Base-by-base conservation (phyloP, 345 rosid species). In the Gossypium thurberi region DNA sequence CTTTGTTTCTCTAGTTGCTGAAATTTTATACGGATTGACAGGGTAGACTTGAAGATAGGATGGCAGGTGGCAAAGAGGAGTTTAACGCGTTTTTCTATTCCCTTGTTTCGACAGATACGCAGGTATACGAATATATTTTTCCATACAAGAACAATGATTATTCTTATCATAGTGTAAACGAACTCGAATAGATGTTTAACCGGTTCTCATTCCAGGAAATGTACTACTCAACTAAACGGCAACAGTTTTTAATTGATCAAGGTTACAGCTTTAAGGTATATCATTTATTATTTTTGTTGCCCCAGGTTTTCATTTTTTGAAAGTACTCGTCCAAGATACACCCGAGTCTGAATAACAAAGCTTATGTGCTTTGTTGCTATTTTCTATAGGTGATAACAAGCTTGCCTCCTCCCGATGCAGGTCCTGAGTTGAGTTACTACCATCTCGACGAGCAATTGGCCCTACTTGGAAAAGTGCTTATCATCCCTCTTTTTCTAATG, bases 11-110 rank as follows among this genome's bases (percentile, higher is more conserved):
- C 44, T 40, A 8, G 67, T 72, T 58, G 15, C 21, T 50, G 0
- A 33, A 64, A 10, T 18, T 18, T 7, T 33, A 0, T 18, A 33
- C 71, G 70, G 64, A 71, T 73, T 18, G 18, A 77, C 84, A 92
- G 98, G 99, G 99, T 78, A 95, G 87, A 78, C 85, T 81, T 33
- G 91, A 95, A 87, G 99, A 95, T 83, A 88, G 99, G 83, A 85
- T 89, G 94, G 96, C 98, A 12, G 98, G 99, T 75, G 97, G 99
- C 47, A 92, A 89, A 87, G 99, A 92, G 86, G 98, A 95, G 77
- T 95, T 91, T 84, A 92, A 92, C 72, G 97, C 99, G n/a, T 95
- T 92, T 80, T 95, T 92, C 80, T 95, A 95, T 80, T 95, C 99
- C 10, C 94, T 92, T 75, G 99, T 92, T 60, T 95, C 98, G 26